phyloP scores from a whole-genome alignment of 257 asterid genomes.

The Ophiorrhiza pumila region DNA sequence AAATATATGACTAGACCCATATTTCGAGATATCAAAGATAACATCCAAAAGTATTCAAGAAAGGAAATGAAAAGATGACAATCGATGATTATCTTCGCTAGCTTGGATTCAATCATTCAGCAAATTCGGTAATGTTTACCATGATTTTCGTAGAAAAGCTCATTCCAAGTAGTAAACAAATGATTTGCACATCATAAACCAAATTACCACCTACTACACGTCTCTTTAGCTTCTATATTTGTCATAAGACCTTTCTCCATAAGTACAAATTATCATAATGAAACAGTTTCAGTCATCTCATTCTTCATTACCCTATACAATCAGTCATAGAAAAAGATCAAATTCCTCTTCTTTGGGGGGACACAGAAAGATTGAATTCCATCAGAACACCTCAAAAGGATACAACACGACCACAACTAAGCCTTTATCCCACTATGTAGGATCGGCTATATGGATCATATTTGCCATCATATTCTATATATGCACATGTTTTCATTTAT shows the following conservation, averaged over 20 bases:
- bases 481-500: too few species aligned
- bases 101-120: neutral
- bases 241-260: neutral
- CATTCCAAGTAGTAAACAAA: neutral
- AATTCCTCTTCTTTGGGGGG: too few species aligned
- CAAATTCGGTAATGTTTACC: neutral
- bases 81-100: neutral
- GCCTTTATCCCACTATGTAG: too few species aligned
- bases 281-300: neutral
- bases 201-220: too few species aligned
- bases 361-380: neutral
- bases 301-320: neutral
- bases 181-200: neutral
- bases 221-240: too few species aligned
- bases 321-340: neutral
- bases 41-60: neutral
- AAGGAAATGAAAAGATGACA: neutral
- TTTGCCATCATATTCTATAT: too few species aligned
- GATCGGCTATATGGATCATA: too few species aligned
- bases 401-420: too few species aligned
- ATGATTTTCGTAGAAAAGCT: neutral
- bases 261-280: neutral
- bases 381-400: constrained; percentile 3
- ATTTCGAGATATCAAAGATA: neutral
- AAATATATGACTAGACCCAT: neutral